Conservation (phyloP, 2,329 filamentous ascomycete species). For the Exutisphaerella laricina region DNA sequence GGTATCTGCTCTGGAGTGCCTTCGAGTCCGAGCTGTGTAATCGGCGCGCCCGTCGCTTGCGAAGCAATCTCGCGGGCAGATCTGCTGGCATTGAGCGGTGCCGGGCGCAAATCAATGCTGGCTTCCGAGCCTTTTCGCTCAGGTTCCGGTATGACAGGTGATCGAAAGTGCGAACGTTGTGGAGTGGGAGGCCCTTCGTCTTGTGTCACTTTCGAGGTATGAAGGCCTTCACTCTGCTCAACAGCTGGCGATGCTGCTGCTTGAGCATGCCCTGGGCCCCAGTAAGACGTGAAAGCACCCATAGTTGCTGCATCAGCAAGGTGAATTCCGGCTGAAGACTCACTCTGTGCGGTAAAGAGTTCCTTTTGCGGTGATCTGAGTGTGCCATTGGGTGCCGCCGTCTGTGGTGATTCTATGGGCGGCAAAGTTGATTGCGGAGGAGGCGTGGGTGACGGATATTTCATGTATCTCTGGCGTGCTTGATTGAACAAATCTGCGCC, state of each 20-base stretch:
- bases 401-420: conserved; percentile 15
- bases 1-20: too few relatives aligned
- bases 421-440: conserved; percentile 15
- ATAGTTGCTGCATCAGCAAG: conserved; percentile 23
- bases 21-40: too few relatives aligned
- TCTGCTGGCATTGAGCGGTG: conserved; percentile 24
- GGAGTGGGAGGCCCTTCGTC: conserved; percentile 19
- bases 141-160: conserved; percentile 12
- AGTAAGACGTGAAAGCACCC: conserved; percentile 24
- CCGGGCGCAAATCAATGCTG: conserved; percentile 28
- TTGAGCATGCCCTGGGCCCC: conserved; percentile 20
- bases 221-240: neutral
- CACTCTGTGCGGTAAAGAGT: conserved; percentile 15
- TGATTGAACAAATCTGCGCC: conserved; percentile 24
- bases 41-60: conserved; percentile 5
- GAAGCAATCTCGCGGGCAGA: conserved; percentile 5
- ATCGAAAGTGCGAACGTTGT: conserved; percentile 22
- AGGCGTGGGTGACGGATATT: conserved; percentile 13
- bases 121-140: conserved; percentile 13
- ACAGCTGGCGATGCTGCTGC: conserved; percentile 1
- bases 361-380: conserved; percentile 13
- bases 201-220: conserved; percentile 6
- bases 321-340: conserved; percentile 23
- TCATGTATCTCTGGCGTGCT: conserved; percentile 25
- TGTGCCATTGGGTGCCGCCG: conserved; percentile 13